Percentiles rank a stretch among this genome's conserved stretches.
These are phyloP conservation scores for Syncephalis fuscata DNA, from an alignment of 371 early-diverging fungal genomes.

Conservation along the genomic window DNA sequence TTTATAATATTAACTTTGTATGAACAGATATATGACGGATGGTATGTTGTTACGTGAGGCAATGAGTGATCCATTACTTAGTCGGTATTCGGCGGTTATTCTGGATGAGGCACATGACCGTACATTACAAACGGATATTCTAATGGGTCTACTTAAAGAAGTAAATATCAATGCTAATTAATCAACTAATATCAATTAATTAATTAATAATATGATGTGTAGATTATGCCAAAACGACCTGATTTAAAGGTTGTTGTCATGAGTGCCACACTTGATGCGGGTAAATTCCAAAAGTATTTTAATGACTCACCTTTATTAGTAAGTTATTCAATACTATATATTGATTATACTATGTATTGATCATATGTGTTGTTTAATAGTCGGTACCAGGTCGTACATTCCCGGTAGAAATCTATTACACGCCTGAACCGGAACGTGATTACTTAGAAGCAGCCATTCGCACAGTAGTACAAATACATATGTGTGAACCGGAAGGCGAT, in stretches of 20 bases:
- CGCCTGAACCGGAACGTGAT: conserved; percentile 68
- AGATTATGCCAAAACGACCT: conserved; percentile 30
- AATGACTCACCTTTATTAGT: conserved; percentile 29
- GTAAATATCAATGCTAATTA: conserved; percentile 9
- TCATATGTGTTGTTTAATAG: conserved; percentile 8
- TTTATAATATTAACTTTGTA: neutral
- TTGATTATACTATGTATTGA: too few relatives aligned
- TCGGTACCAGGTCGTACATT: conserved; percentile 86
- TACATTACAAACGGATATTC: conserved; percentile 86
- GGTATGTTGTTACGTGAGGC: conserved; percentile 97
- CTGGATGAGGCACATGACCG: conserved; percentile 99
- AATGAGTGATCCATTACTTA: conserved; percentile 79
- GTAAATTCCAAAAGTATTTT: conserved; percentile 80
- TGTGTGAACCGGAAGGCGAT: conserved; percentile 71
- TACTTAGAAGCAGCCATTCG: conserved; percentile 84
- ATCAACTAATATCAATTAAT: neutral
- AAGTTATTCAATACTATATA: too few relatives aligned
- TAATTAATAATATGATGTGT: neutral
- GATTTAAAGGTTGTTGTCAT: conserved; percentile 89
- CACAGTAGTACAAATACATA: conserved; percentile 79
- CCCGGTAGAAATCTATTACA: conserved; percentile 76
- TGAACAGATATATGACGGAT: conserved; percentile 85
- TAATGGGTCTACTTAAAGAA: conserved; percentile 90
- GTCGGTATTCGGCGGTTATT: conserved; percentile 79
- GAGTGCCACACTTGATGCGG: conserved; percentile 95